A percentile compares a stretch with the other conserved stretches of the same genome.
phyloP scores from a whole-genome alignment of 2,329 filamentous ascomycete species.

The Nemania abortiva region DNA sequence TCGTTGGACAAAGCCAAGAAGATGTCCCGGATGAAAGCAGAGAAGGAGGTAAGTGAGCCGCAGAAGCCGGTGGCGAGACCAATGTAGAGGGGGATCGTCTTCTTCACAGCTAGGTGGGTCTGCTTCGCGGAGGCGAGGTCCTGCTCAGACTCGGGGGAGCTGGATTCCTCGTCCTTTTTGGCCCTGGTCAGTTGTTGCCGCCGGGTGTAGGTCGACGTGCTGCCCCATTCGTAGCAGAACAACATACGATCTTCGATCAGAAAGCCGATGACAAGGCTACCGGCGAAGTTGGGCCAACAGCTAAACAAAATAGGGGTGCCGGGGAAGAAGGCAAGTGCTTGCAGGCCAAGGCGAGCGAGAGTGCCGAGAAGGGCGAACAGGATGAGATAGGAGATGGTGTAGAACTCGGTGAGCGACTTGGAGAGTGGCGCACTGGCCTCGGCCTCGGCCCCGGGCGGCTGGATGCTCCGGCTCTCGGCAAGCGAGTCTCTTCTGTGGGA shows the following conservation, averaged over 20 bases:
- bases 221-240: conserved; percentile 77
- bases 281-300: conserved; percentile 89
- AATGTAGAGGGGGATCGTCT: conserved; percentile 89
- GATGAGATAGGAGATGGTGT: conserved; percentile 84
- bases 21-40: conserved; percentile 82
- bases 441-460: conserved; percentile 11
- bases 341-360: conserved; percentile 82
- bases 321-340: conserved; percentile 83
- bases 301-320: conserved; percentile 79
- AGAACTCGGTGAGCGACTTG: conserved; percentile 67
- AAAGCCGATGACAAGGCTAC: conserved; percentile 87
- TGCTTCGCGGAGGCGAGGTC: conserved; percentile 64
- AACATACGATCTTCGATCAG: conserved; percentile 81
- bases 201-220: conserved; percentile 57
- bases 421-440: conserved; percentile 60
- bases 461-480: conserved; percentile 7
- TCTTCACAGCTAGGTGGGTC: conserved; percentile 75
- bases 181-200: conserved; percentile 50
- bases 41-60: conserved; percentile 91
- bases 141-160: conserved; percentile 35
- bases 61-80: conserved; percentile 89
- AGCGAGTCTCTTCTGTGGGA: conserved; percentile 27
- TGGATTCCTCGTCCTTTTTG: conserved; percentile 55
- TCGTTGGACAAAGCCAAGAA: conserved; percentile 86
- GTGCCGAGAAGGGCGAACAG: conserved; percentile 89